Conservation (phyloP, 2,329 filamentous ascomycete genomes). For the Aspergillus aculeatinus region DNA sequence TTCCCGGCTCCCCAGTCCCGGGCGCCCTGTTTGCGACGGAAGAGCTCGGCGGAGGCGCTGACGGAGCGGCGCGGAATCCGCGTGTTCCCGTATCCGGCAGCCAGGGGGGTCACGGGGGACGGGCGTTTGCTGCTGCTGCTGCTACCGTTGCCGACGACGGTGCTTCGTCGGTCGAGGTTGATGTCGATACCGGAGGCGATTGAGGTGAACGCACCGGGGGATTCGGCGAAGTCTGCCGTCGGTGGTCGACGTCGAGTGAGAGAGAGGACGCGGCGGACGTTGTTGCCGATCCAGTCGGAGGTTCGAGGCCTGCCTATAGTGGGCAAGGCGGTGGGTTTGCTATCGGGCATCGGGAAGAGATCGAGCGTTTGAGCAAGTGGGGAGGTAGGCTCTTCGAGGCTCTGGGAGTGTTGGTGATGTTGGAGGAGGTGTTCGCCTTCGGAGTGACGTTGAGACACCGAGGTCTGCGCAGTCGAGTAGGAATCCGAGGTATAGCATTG, state of each 20-base stretch:
- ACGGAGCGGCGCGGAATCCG: conserved; percentile 45
- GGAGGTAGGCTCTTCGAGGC: conserved; percentile 19
- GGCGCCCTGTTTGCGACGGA: conserved; percentile 52
- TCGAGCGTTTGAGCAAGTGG: conserved; percentile 19
- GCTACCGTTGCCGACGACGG: conserved; percentile 15
- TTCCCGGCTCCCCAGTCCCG: conserved; percentile 52
- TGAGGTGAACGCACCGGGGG: conserved; percentile 14
- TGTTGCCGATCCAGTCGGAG: conserved; percentile 70
- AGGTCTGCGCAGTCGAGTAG: conserved; percentile 52
- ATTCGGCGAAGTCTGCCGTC: conserved; percentile 16
- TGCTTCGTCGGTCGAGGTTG: conserved; percentile 18
- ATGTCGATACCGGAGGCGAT: conserved; percentile 31
- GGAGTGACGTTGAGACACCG: conserved; percentile 50
- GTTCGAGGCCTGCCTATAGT: conserved; percentile 45
- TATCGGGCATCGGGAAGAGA: conserved; percentile 19
- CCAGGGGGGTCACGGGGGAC: neutral
- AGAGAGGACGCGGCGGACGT: conserved; percentile 63
- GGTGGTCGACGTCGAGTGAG: conserved; percentile 33
- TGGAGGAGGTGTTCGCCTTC: conserved; percentile 55
- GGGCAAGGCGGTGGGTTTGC: conserved; percentile 22
- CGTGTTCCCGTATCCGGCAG: conserved; percentile 7
- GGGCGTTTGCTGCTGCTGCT: neutral
- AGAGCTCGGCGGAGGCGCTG: conserved; percentile 49
- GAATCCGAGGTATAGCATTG: conserved; percentile 48
- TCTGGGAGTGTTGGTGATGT: conserved; percentile 28